Conservation (phyloP, 2,329 filamentous ascomycete genomes). For the Penicillium italicum region DNA sequence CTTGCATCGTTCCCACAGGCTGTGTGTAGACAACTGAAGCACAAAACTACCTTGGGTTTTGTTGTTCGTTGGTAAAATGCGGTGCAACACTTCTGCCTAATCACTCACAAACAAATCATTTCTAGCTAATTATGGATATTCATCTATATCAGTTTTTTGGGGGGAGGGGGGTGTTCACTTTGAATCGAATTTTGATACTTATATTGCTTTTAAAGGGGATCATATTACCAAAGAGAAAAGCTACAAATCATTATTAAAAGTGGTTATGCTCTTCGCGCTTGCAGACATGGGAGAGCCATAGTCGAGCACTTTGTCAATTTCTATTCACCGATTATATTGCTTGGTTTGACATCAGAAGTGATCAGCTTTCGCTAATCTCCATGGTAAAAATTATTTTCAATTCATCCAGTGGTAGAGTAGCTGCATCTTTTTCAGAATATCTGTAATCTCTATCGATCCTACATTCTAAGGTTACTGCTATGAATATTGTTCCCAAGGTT, state of each 20-base stretch:
- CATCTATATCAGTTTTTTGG: neutral
- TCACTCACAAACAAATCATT: neutral
- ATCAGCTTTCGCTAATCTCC: neutral
- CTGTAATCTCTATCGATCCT: too few relatives aligned
- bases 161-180: neutral
- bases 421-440: neutral
- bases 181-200: neutral
- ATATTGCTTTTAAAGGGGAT: neutral
- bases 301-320: neutral
- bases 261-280: too few relatives aligned
- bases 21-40: neutral
- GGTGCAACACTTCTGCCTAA: neutral
- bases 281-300: neutral
- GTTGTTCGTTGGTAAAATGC: neutral
- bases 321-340: too few relatives aligned
- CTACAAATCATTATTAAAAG: neutral
- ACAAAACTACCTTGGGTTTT: neutral
- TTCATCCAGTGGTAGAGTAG: neutral
- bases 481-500: neutral
- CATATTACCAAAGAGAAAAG: neutral
- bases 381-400: neutral
- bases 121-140: neutral
- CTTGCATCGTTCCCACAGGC: neutral
- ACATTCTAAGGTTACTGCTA: too few relatives aligned
- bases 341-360: neutral